A percentile compares a stretch with the other conserved stretches of the same genome.
These are phyloP conservation scores for Serendipita sp. DNA, from an alignment of 768 basidiomycete genomes.

Conservation along the genomic window DNA sequence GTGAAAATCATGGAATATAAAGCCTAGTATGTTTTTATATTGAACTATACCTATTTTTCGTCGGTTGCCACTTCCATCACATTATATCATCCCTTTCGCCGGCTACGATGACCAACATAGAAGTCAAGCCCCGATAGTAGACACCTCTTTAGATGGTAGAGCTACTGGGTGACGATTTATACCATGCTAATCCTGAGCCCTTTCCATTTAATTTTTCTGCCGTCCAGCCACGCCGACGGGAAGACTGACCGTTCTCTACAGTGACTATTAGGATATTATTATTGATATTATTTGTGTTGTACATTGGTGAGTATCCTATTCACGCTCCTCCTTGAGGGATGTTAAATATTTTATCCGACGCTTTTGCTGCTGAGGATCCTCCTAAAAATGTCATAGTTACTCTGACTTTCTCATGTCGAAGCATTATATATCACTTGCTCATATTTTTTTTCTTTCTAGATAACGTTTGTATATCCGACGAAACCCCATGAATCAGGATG, in stretches of 20 bases:
- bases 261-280: not conserved
- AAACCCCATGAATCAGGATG: no score
- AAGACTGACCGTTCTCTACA: not conserved
- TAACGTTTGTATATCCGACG: no score
- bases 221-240: not conserved
- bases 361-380: not conserved
- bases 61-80: no score
- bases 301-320: not conserved
- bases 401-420: not conserved
- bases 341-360: not conserved
- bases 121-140: slow-evolving; percentile 3
- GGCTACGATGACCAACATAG: slow-evolving; percentile 3
- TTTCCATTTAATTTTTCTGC: not conserved
- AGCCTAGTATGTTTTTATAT: no score
- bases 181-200: slow-evolving; percentile 6
- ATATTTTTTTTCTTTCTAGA: not conserved
- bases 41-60: no score
- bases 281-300: not conserved
- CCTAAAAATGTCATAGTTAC: slow-evolving; percentile 7
- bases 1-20: no score
- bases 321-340: not conserved
- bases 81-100: no score
- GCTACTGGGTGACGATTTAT: not conserved
- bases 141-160: not conserved
- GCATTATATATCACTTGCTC: not conserved